A percentile compares a stretch with the other conserved stretches of the same genome.
phyloP scores from a whole-genome alignment of 345 rosid species.

The Clarkia xantiana region DNA sequence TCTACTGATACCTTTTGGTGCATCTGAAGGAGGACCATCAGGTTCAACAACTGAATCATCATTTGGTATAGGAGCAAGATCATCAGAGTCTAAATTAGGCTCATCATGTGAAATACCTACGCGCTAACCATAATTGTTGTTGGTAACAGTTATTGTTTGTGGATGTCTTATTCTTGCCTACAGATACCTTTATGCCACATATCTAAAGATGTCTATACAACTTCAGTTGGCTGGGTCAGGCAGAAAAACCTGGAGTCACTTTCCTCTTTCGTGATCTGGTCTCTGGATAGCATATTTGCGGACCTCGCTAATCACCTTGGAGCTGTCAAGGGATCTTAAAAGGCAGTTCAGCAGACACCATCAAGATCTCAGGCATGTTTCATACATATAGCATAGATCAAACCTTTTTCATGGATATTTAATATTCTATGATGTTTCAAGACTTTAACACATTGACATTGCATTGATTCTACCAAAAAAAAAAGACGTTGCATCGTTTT shows the following conservation, averaged over 20 bases:
- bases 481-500: no score
- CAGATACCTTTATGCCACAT: slow-evolving; percentile 48
- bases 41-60: no score
- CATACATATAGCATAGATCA: background rate
- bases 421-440: no score
- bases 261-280: slow-evolving; percentile 42
- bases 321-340: slow-evolving; percentile 40
- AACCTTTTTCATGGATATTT: background rate
- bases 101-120: no score
- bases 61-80: no score
- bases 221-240: slow-evolving; percentile 48
- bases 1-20: no score
- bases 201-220: slow-evolving; percentile 43
- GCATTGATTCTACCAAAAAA: no score
- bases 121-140: no score
- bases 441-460: background rate
- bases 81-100: no score
- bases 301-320: slow-evolving; percentile 28
- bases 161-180: background rate
- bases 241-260: slow-evolving; percentile 30
- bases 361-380: slow-evolving; percentile 42
- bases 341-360: slow-evolving; percentile 28
- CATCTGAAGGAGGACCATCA: no score
- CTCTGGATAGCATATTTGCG: slow-evolving; percentile 37
- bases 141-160: background rate